Percentiles rank a stretch among this genome's conserved stretches.
These are phyloP conservation scores for Camellia japonica DNA, from an alignment of 148 eudicot species.

Conservation along the genomic window DNA sequence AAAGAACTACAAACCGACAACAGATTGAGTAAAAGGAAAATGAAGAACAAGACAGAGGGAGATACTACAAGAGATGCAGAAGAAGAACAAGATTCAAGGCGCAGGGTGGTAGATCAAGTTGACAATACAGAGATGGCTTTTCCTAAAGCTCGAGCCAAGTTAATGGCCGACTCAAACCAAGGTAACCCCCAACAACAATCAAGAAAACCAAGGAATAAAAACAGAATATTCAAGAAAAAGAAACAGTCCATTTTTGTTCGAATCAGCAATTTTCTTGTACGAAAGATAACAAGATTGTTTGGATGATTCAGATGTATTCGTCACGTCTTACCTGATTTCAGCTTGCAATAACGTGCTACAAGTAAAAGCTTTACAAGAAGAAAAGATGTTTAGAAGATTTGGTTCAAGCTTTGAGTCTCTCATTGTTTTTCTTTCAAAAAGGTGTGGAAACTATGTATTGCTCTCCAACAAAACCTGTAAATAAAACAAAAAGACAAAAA, in stretches of 20 bases:
- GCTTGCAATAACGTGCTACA: not conserved
- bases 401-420: conserved; percentile 12
- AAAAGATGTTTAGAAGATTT: conserved; percentile 3
- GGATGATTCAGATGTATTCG: conserved; percentile 7
- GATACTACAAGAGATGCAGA: not conserved
- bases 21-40: not conserved
- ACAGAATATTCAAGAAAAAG: conserved; percentile 9
- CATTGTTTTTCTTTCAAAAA: not conserved
- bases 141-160: conserved; percentile 1
- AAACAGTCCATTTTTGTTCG: conserved; percentile 9
- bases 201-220: not conserved
- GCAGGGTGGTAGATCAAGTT: not conserved
- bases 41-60: not conserved
- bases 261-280: conserved; percentile 6
- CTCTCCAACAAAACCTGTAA: conserved; percentile 15
- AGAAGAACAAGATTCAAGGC: not conserved
- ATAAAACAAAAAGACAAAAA: not conserved
- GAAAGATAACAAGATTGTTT: conserved; percentile 15
- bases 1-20: conserved; percentile 4
- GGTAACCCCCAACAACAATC: conserved; percentile 1
- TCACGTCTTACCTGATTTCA: not conserved
- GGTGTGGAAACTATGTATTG: not conserved
- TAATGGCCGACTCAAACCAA: conserved; percentile 4
- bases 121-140: not conserved
- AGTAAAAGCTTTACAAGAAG: not conserved